Percentiles rank a stretch among this genome's conserved stretches.
These are phyloP conservation scores for Leucosporidium yakuticum DNA, from an alignment of 768 basidiomycete genomes.

Conservation along the genomic window DNA sequence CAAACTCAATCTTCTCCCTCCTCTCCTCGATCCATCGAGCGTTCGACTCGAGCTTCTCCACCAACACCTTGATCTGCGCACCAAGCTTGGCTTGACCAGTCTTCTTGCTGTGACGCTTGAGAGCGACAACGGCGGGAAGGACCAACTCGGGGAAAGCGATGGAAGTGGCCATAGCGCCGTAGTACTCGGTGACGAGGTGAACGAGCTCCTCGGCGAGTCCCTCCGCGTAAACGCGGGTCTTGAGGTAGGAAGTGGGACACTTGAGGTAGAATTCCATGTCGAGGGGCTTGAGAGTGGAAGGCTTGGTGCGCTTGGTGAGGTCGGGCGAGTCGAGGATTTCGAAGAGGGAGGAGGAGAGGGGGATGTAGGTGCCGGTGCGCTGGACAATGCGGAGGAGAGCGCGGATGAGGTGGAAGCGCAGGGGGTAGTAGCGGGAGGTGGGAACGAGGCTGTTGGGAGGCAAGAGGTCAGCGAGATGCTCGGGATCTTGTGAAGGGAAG, in stretches of 20 bases:
- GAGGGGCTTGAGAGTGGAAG: slow-evolving; percentile 78
- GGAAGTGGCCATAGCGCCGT: slow-evolving; percentile 67
- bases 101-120: slow-evolving; percentile 69
- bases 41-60: slow-evolving; percentile 84
- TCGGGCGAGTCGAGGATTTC: slow-evolving; percentile 76
- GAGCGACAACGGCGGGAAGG: slow-evolving; percentile 65
- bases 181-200: slow-evolving; percentile 76
- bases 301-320: slow-evolving; percentile 62
- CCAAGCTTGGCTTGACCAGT: slow-evolving; percentile 45
- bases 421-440: slow-evolving; percentile 84
- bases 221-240: slow-evolving; percentile 79
- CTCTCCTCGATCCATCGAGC: slow-evolving; percentile 67
- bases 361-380: slow-evolving; percentile 79
- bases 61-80: slow-evolving; percentile 59
- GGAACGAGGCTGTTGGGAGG: slow-evolving; percentile 64
- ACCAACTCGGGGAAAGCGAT: slow-evolving; percentile 91
- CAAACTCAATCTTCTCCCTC: slow-evolving; percentile 65
- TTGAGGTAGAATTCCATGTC: slow-evolving; percentile 84
- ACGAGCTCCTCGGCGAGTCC: slow-evolving; percentile 72
- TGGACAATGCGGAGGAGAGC: slow-evolving; percentile 78
- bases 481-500: neutral
- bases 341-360: slow-evolving; percentile 76
- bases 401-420: slow-evolving; percentile 85
- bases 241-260: slow-evolving; percentile 77
- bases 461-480: neutral